Conservation (phyloP, 2,329 filamentous ascomycete species). For the Scedosporium minutisporum region DNA sequence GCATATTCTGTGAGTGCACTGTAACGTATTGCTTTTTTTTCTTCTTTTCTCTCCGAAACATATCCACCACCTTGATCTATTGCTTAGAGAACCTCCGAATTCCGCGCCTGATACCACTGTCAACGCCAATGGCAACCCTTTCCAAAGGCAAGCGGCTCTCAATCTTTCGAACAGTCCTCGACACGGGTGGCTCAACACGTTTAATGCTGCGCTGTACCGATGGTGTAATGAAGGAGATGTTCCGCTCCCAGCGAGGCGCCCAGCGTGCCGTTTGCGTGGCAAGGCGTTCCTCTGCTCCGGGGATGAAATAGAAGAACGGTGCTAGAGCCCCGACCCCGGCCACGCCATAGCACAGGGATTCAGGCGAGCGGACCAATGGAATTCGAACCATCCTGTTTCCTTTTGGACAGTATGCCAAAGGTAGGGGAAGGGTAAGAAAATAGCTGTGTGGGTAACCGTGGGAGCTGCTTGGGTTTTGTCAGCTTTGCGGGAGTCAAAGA, state of each 20-base stretch:
- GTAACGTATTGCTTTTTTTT: too few species aligned
- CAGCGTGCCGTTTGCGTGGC: constrained; percentile 45
- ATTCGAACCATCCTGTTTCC: neutral
- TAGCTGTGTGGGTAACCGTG: neutral
- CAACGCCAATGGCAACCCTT: constrained; percentile 37
- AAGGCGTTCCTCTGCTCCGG: constrained; percentile 44
- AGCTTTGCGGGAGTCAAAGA: neutral
- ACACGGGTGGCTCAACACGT: constrained; percentile 37
- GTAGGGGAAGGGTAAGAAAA: neutral
- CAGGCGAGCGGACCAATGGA: constrained; percentile 17
- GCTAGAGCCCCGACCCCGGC: constrained; percentile 44
- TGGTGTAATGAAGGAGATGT: constrained; percentile 43
- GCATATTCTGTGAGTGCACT: too few species aligned
- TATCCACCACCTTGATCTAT: neutral
- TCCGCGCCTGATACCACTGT: constrained; percentile 36
- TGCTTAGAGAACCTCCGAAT: constrained; percentile 24
- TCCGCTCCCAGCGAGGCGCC: constrained; percentile 51
- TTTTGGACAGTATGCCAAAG: neutral
- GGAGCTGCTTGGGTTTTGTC: neutral
- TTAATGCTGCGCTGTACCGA: constrained; percentile 37
- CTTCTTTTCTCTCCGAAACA: too few species aligned
- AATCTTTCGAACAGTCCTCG: constrained; percentile 33
- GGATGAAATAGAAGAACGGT: constrained; percentile 48
- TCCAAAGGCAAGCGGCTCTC: constrained; percentile 39
- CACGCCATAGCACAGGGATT: constrained; percentile 43